Percentiles rank a stretch among this genome's conserved stretches.
Evolutionary conservation across 2,329 filamentous ascomycete species (phyloP).

Genomic region (Monilinia fructigena): DNA sequence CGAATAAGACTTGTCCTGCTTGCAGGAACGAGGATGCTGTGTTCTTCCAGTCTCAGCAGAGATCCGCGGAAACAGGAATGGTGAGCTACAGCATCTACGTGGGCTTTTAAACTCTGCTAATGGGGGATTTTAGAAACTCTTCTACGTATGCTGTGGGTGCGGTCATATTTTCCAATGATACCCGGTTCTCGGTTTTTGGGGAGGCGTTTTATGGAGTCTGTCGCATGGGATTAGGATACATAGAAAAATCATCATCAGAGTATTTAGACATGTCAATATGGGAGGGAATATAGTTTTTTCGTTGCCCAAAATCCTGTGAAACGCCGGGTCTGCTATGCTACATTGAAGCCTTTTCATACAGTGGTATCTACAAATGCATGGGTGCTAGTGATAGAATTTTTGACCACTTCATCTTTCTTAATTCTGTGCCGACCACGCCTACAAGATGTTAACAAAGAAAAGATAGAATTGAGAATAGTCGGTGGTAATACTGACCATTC

Average conservation of each 20-base stretch:
- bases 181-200: conserved; percentile 21
- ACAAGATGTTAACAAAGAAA: conserved; percentile 29
- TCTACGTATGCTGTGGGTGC: conserved; percentile 92
- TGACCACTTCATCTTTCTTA: conserved; percentile 93
- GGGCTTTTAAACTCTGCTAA: conserved; percentile 7
- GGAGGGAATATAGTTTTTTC: conserved; percentile 9
- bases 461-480: not conserved
- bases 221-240: conserved; percentile 26
- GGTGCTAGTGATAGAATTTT: conserved; percentile 97
- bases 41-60: conserved; percentile 98
- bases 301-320: conserved; percentile 11
- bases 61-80: conserved; percentile 97
- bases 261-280: conserved; percentile 9
- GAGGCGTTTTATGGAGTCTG: conserved; percentile 21
- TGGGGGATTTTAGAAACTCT: conserved; percentile 66
- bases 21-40: conserved; percentile 90
- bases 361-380: conserved; percentile 60
- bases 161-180: conserved; percentile 74
- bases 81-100: conserved; percentile 53
- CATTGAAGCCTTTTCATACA: conserved; percentile 9
- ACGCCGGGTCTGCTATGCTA: conserved; percentile 21
- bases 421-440: conserved; percentile 84
- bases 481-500: conserved; percentile 57
- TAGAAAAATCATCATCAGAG: not conserved
- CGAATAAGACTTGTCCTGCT: conserved; percentile 78